Evolutionary conservation across 176 grass and related monocot genomes (phyloP).

Genomic region (Juncus inflexus): DNA sequence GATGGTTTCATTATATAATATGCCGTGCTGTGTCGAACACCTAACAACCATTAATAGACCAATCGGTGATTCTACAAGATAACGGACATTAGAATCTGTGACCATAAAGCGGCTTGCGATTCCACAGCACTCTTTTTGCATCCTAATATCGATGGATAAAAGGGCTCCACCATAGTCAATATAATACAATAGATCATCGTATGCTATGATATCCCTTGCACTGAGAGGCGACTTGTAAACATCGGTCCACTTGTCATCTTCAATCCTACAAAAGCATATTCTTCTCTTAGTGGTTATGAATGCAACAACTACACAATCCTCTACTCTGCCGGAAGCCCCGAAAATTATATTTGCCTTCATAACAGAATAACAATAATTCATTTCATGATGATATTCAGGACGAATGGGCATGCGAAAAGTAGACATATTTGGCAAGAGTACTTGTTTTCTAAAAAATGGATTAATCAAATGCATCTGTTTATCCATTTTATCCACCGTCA

Average conservation of each 20-base stretch:
- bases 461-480: not conserved
- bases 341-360: not conserved
- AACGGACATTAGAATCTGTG: not conserved
- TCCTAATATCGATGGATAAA: not conserved
- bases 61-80: not conserved
- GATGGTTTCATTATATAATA: not conserved
- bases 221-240: not conserved
- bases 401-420: not conserved
- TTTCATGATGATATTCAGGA: not conserved
- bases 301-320: not conserved
- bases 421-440: not conserved
- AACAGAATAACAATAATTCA: not conserved
- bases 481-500: not conserved
- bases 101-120: not conserved
- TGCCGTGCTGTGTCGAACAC: not conserved
- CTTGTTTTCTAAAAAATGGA: not conserved
- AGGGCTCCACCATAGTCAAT: not conserved
- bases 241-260: not conserved
- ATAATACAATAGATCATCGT: not conserved
- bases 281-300: not conserved
- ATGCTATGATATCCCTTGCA: not conserved
- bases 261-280: slow-evolving; percentile 19
- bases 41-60: not conserved
- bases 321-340: not conserved
- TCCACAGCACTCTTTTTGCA: not conserved